Conservation (phyloP, 805 yeast species). For the Debaryomyces hansenii region DNA sequence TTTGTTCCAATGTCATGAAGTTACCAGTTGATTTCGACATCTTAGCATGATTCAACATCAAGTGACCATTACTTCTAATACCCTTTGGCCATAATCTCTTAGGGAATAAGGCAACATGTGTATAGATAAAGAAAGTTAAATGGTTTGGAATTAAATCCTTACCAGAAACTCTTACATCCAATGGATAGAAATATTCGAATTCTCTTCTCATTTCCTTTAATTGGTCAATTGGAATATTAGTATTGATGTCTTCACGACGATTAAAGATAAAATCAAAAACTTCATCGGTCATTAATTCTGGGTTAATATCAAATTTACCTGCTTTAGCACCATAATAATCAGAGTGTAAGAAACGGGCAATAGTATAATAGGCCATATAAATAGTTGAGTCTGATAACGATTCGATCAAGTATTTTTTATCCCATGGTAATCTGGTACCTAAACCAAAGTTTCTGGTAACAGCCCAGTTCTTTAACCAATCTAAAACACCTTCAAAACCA, state of each 20-base stretch:
- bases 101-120: conserved; percentile 91
- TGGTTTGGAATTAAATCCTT: conserved; percentile 97
- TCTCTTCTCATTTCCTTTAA: conserved; percentile 82
- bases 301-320: conserved; percentile 72
- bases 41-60: conserved; percentile 92
- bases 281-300: conserved; percentile 88
- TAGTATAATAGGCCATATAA: conserved; percentile 93
- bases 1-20: conserved; percentile 85
- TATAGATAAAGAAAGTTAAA: conserved; percentile 90
- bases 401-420: conserved; percentile 87
- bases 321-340: conserved; percentile 78
- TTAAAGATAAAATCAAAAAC: conserved; percentile 90
- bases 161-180: conserved; percentile 90
- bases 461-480: conserved; percentile 98
- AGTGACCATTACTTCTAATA: conserved; percentile 92
- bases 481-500: conserved; percentile 91
- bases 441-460: conserved; percentile 94
- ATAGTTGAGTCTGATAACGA: conserved; percentile 94
- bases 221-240: conserved; percentile 64
- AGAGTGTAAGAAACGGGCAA: conserved; percentile 79
- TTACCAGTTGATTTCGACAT: conserved; percentile 99
- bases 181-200: conserved; percentile 94
- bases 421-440: conserved; percentile 97
- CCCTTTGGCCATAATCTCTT: conserved; percentile 91
- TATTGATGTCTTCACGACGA: conserved; percentile 57